Evolutionary conservation across 495 filamentous ascomycete species (phyloP).

Genomic region (Penicillium ucsense): DNA sequence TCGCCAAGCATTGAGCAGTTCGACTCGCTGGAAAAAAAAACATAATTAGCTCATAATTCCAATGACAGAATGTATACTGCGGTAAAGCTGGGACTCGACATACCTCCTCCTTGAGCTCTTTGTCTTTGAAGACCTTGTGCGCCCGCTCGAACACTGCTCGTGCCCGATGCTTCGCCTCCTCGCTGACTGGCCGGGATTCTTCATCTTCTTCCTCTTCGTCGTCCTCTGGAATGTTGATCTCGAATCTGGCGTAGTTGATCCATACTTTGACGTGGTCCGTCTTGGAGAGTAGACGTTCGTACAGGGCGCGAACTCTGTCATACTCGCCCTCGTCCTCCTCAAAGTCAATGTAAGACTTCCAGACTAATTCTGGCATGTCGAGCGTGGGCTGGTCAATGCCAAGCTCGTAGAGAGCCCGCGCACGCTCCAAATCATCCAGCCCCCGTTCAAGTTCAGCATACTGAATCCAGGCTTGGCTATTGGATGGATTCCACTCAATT

Average conservation of each 20-base stretch:
- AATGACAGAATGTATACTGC: not conserved
- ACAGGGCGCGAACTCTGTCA: conserved; percentile 68
- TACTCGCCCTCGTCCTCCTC: conserved; percentile 91
- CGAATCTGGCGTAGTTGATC: conserved; percentile 94
- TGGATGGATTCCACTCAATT: conserved; percentile 79
- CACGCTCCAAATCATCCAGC: conserved; percentile 77
- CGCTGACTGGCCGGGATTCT: conserved; percentile 64
- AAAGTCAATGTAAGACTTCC: conserved; percentile 98
- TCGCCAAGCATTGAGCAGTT: conserved; percentile 84
- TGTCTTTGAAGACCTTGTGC: conserved; percentile 81
- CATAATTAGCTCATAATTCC: conserved; percentile 18
- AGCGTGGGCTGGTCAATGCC: conserved; percentile 72
- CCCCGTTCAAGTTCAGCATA: conserved; percentile 88
- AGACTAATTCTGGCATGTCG: conserved; percentile 97
- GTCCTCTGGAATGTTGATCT: conserved; percentile 73
- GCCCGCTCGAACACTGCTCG: conserved; percentile 79
- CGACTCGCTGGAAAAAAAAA: conserved; percentile 55
- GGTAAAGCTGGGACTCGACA: not conserved
- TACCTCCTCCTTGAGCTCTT: conserved; percentile 86
- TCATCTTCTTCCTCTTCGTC: conserved; percentile 53
- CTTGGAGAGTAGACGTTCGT: conserved; percentile 85
- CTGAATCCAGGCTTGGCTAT: conserved; percentile 88
- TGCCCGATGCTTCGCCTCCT: conserved; percentile 72
- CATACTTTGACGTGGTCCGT: conserved; percentile 98
- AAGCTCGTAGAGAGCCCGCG: conserved; percentile 86